Base-by-base conservation (phyloP, 768 basidiomycete species). In the Clathrus columnatus region DNA sequence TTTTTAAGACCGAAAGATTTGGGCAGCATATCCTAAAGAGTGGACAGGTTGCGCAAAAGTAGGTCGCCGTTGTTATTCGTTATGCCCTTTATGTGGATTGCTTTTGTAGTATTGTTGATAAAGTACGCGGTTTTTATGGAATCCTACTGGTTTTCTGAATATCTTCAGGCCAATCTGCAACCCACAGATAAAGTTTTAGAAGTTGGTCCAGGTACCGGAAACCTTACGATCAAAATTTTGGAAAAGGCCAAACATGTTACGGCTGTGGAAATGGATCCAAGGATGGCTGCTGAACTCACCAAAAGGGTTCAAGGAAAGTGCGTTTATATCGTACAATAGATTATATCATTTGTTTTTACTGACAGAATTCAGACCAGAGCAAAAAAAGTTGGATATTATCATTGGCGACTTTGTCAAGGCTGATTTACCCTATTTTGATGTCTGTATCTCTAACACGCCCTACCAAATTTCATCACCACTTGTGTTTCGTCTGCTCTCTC, bases 401-500 rank as follows among this genome's bases (percentile, higher is more conserved):
- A 87, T 99, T 57, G 96, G 95, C 48, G 96, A 99, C 70, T 97
- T 98, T 66, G 90, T 97, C 65, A 98, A 98, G 71, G 91, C 88
- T n/a, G 90, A 93, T 52, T 75, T 99, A 18, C 96, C 96, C 8
- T 98, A 94, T 71, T 98, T 99, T 58, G 95, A 98, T 69, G 96
- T 96, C 54, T 98, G 95, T 76, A 98, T 99, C 64, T 93, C 91
- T 62, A 99, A 99, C 67, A 99, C 96, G 0, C 96, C 96, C 0
- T 99, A 98, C 70, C 94, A 98, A 69, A 99, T 99, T 63, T 98
- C 96, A 1, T 98, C 96, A 0, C 91, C 94, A 5, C 85, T 99
- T 49, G 87, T 97, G 54, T 99, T 99, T 78, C 89, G 91, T 57
- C 81, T 99, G 29, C 83, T 98, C 48, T 98, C 96, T 2, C 93